Base-by-base conservation (phyloP, 345 rosid genomes). In the Streptanthus diversifolius region DNA sequence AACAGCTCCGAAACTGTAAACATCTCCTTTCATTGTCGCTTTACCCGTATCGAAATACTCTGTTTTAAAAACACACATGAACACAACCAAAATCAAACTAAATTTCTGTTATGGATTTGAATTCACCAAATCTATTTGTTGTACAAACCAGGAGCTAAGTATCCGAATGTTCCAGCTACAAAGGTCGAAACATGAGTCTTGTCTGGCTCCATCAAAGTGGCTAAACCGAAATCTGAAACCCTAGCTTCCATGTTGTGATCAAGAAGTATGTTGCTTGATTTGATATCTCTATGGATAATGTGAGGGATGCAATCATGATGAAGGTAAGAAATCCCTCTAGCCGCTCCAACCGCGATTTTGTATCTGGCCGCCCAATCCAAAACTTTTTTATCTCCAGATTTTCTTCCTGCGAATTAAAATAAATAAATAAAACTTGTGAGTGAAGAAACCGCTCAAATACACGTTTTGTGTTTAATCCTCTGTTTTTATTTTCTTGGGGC, bases 301-400 rank as follows among this genome's bases (percentile, higher is more conserved):
- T 87, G 97, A 29, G 95, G 97, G 11, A 93, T 88, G 68, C 96
- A 91, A 77, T 93, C 96, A 71, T 88, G 88, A 72, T 91, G 97
- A 59, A 93, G 90, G 58, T 93, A 91, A 21, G 97, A 74, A 32
- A 93, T 86, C 77, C 97, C 96, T 83, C 97, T 85, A 57, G 95
- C 92, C 12, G 91, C 87, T 3, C 97, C 96, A 61, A 89, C 55
- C 37, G 96, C 98, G 55, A 93, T 84, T 74, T 51, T 84, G 60
- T 75, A 86, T 66, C 98, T 80, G 1, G 84, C 45, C 15, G 72
- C 73, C 95, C 92, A 89, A 81, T 87, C 89, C 75, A 93, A 80
- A 68, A 59, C 39, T 68, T 51, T 79, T 21, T 47, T 30, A 30
- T 83, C 81, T 41, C 4, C 44, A 22, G 83, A 73, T 37, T 66